Base-by-base conservation (phyloP, 73 alveolate species). In the Paramecium caudatum region DNA sequence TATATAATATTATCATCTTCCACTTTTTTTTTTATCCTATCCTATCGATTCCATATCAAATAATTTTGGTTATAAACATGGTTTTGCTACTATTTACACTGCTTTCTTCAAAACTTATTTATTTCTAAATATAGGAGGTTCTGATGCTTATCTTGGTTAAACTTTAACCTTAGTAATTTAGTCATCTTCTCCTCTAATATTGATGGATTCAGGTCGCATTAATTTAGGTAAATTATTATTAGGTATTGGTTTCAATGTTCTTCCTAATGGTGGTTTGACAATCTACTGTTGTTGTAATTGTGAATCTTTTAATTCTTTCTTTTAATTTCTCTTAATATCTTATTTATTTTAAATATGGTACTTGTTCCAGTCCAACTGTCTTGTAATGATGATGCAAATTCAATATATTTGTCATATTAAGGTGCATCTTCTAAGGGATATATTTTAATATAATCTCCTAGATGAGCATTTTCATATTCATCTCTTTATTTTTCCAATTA, bases 301-400 rank as follows among this genome's bases (percentile, higher is more conserved):
- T 3, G 80, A 55, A 2, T 55, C 80, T 55, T 55, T 55, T 10
- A 55, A 4, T 27, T 55, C 80, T 55, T 55, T 55, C 80, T 55
- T 55, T 10, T 55, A 15, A 55, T 55, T 55, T 55, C 80, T 55
- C 30, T 55, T 55, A 0, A 55, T 55, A 8, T 55, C 80, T 55
- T 27, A 1, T 8, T 2, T 46, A 46, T 1, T 5, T 48, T 55
- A 5, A 25, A 47, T 15, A 13, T 32, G n/a, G 36, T 86, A 63
- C 90, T 86, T 61, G 93, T 78, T 21, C 93, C 93, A 17, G 93
- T 86, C 93, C 93, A 86, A n/a, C 80, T 62, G 21, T 86, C 93
- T 62, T 86, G 32, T 13, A 86, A 16, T 63, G 45, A 41, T 16
- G 61, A 13, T 13, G 93, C 82, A 30, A 49, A 78, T 17, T 86